Conservation (phyloP, 257 asterid genomes). For the Penstemon barbatus region DNA sequence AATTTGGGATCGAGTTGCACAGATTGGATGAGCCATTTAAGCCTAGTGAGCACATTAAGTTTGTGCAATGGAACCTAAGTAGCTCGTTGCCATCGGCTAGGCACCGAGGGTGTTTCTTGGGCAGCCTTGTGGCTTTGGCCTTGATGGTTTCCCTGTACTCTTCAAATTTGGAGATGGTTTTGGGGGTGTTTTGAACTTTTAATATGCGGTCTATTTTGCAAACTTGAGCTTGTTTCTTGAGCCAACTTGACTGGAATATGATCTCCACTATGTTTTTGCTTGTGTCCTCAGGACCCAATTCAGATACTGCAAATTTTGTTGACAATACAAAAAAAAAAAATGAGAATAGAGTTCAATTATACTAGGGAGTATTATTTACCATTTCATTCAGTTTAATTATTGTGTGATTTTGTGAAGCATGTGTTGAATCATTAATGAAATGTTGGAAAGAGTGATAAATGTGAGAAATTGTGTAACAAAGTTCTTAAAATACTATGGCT, state of each 20-base stretch:
- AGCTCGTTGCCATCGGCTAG: constrained; percentile 93
- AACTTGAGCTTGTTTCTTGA: constrained; percentile 65
- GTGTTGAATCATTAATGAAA: constrained; percentile 19
- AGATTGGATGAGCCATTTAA: constrained; percentile 74
- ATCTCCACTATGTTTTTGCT: constrained; percentile 96
- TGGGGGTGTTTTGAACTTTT: constrained; percentile 76
- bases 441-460: constrained; percentile 32
- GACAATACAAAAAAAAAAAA: neutral
- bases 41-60: constrained; percentile 77
- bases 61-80: constrained; percentile 81
- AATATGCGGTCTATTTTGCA: constrained; percentile 81
- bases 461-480: constrained; percentile 27
- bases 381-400: neutral
- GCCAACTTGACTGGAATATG: constrained; percentile 94
- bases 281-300: constrained; percentile 81
- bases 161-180: constrained; percentile 71
- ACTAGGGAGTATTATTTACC: too few relatives aligned
- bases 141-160: constrained; percentile 79
- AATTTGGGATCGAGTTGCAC: constrained; percentile 67
- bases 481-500: neutral
- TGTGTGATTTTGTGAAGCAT: constrained; percentile 22
- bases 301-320: constrained; percentile 47
- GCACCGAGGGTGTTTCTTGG: constrained; percentile 86
- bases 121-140: constrained; percentile 61
- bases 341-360: neutral